Evolutionary conservation across 116 monocot genomes (phyloP), one percentile per base, ranked within the genome.

Genomic region (Trichopus zeylanicus): DNA sequence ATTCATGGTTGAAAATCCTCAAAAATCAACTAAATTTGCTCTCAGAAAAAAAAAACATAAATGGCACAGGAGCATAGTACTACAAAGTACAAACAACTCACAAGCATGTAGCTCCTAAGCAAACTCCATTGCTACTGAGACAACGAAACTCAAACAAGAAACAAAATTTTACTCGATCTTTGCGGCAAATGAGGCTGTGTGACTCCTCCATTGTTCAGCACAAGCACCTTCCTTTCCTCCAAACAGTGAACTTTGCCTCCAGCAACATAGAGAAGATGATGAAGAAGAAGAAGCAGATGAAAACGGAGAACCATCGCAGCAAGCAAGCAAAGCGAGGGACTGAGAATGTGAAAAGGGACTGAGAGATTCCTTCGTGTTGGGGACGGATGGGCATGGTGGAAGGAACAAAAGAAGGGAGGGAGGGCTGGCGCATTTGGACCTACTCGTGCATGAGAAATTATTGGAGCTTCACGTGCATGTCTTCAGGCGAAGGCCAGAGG

Each of bases 401-500:
- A n/a, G n/a, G n/a, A n/a, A n/a, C n/a, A 53, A 70, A 78, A 77
- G 78, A 79, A 37, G 67, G 67, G 70, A 73, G 80, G 67, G 74
- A 48, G 56, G 61, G 73, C 66, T 81, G 73, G 73, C 64, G 18
- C 1, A 11, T 70, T 55, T 63, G 86, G 81, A 77, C 74, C 72
- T 71, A 77, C 71, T 23, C 30, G 61, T 81, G 78, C 78, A 74
- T 78, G 75, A 64, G 67, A 68, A 84, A 84, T 85, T 78, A 84
- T 84, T 89, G 84, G 67, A 47, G 70, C 37, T 73, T 89, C 89
- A 89, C 89, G 73, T 84, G 89, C 75, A 81, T 75, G 74, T 71
- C 64, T 66, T 66, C 48, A 49, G 8, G 27, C 2, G 4, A 7
- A 7, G 3, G 16, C 7, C 46, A 46, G 18, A 46, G 46, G 13